Evolutionary conservation across 805 yeast species (phyloP).

Genomic region (Maudiozyma barnettii): DNA sequence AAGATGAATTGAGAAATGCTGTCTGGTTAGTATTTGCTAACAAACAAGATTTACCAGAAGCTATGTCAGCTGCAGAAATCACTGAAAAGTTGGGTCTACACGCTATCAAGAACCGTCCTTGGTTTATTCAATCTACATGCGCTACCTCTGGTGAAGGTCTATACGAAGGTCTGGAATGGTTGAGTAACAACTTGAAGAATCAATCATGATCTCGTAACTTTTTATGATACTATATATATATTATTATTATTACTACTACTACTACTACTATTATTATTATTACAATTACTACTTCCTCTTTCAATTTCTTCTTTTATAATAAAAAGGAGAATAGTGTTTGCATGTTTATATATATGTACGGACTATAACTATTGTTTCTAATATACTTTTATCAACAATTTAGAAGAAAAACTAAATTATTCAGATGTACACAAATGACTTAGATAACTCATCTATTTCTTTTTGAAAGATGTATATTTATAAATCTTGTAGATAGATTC

Average conservation of each 20-base stretch:
- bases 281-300: neutral
- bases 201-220: slow-evolving; percentile 30
- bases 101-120: slow-evolving; percentile 96
- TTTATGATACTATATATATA: neutral
- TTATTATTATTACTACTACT: neutral
- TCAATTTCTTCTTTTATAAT: neutral
- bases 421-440: too few relatives aligned
- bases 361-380: too few relatives aligned
- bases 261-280: neutral
- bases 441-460: too few relatives aligned
- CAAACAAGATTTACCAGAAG: slow-evolving; percentile 98
- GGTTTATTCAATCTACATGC: slow-evolving; percentile 98
- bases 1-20: slow-evolving; percentile 96
- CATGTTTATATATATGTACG: neutral
- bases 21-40: slow-evolving; percentile 91
- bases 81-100: slow-evolving; percentile 95
- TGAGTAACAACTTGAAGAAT: slow-evolving; percentile 81
- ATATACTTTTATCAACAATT: too few relatives aligned
- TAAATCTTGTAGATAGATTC: too few relatives aligned
- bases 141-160: slow-evolving; percentile 99
- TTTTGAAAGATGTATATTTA: too few relatives aligned
- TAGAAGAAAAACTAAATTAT: too few relatives aligned
- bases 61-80: slow-evolving; percentile 98
- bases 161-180: slow-evolving; percentile 97
- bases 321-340: neutral